Percentiles rank a stretch among this genome's conserved stretches.
These are phyloP conservation scores for Blumeria hordei DNA, from an alignment of 2,329 filamentous ascomycete species.

Conservation along the genomic window DNA sequence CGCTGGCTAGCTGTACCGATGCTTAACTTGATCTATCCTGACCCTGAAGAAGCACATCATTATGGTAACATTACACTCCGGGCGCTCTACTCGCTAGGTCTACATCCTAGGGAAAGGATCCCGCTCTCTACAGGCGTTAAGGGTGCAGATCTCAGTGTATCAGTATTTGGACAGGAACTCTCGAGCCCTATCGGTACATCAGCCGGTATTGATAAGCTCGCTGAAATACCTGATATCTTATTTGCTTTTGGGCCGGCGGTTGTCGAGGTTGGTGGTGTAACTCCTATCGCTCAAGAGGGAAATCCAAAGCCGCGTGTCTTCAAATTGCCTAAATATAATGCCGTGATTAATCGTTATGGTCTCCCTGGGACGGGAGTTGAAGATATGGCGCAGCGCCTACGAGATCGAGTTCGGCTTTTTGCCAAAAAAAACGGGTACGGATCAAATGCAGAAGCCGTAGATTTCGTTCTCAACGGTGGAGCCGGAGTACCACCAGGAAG, in stretches of 20 bases:
- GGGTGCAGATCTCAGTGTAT: slow-evolving; percentile 18
- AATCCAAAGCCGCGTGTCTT: slow-evolving; percentile 80
- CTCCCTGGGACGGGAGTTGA: slow-evolving; percentile 84
- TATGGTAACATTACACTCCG: slow-evolving; percentile 48
- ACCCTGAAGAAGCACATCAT: slow-evolving; percentile 85
- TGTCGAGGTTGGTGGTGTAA: slow-evolving; percentile 82
- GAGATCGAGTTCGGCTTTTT: slow-evolving; percentile 54
- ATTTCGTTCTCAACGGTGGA: slow-evolving; percentile 50
- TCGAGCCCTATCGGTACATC: slow-evolving; percentile 81
- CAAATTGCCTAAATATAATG: slow-evolving; percentile 58
- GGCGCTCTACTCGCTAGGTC: slow-evolving; percentile 43
- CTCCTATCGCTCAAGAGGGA: slow-evolving; percentile 63
- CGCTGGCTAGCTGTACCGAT: slow-evolving; percentile 40
- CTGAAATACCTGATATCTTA: slow-evolving; percentile 62
- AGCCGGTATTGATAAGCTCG: slow-evolving; percentile 89
- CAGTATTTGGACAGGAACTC: slow-evolving; percentile 53
- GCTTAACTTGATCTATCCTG: slow-evolving; percentile 40
- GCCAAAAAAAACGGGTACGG: slow-evolving; percentile 47
- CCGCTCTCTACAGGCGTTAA: slow-evolving; percentile 7
- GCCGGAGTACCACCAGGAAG: slow-evolving; percentile 64
- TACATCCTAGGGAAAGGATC: slow-evolving; percentile 59
- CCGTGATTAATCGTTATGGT: slow-evolving; percentile 86
- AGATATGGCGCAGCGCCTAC: slow-evolving; percentile 54
- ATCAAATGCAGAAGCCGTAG: slow-evolving; percentile 35
- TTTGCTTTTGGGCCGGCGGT: slow-evolving; percentile 67